Base-by-base conservation (phyloP, 2,329 filamentous ascomycete species). In the Botrytis squamosa region DNA sequence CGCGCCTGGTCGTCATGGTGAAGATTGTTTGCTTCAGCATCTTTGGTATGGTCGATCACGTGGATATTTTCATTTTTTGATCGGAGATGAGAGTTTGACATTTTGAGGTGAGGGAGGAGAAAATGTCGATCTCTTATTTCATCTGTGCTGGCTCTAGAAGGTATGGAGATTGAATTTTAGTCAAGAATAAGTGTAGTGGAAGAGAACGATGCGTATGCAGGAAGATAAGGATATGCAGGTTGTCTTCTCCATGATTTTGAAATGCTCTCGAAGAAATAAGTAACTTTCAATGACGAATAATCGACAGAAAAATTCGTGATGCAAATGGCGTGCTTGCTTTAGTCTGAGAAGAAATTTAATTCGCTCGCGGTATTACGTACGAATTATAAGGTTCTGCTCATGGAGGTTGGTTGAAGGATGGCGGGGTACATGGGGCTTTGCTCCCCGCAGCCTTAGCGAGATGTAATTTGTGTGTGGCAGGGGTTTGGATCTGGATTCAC, bases 41-140 rank as follows among this genome's bases (percentile, higher is more conserved):
- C 67, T 33, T 59, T 59, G 67, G 42, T 29, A n/a, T 59, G 36
- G 14, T 44, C 36, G 52, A 59, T 69, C 49, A 69, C 66, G 52
- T 69, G 66, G 10, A 59, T 59, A n/a, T 40, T 42, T 12, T 40
- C 16, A 10, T 22, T 42, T 59, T 69, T 67, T 33, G 22, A 49
- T 16, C 33, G 49, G 38, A 33, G 18, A 42, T 59, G 36, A 59
- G 38, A n/a, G 36, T 42, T 38, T 69, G 66, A 59, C 66, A 69
- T 38, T 22, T 63, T 49, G 40, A 36, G 20, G 8, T 0, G 25
- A 22, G 36, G 12, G 4, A n/a, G 12, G 22, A 18, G 40, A 55
- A 25, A 16, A 38, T 63, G 29, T 44, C 18, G n/a, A 46, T n/a
- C 33, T 63, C 18, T n/a, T 46, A 25, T 69, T 33, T 25, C 40